Conservation (phyloP, 1,139 yeast species). For the Wickerhamomyces sp. region DNA sequence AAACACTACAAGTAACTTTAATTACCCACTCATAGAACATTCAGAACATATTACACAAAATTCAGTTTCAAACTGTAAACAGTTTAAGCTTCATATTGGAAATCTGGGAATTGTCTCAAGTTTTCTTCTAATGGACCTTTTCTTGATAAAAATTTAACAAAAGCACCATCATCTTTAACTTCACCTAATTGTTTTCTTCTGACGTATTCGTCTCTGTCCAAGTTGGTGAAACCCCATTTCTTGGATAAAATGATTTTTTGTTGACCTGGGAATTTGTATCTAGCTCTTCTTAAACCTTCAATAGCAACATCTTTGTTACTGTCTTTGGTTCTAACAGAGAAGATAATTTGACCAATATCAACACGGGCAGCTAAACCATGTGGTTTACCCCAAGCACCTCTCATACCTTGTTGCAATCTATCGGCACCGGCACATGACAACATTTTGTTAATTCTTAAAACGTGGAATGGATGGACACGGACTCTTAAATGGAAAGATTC, state of each 20-base stretch:
- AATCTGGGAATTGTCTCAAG: constrained; percentile 96
- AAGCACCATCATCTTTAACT: constrained; percentile 99
- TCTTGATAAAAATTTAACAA: constrained; percentile 95
- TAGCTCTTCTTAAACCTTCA: constrained; percentile 99
- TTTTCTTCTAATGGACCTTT: constrained; percentile 93
- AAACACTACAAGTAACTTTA: neutral
- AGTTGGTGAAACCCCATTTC: constrained; percentile 99
- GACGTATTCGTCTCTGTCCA: constrained; percentile 95
- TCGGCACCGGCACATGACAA: constrained; percentile 99
- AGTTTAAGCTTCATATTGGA: constrained; percentile 38
- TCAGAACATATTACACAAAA: neutral
- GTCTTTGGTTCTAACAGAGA: constrained; percentile 98
- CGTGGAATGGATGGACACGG: constrained; percentile 99
- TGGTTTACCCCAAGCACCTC: constrained; percentile 99
- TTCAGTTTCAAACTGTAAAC: neutral
- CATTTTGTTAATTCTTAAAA: constrained; percentile 99
- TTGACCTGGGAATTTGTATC: constrained; percentile 99
- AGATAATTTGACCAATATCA: constrained; percentile 95
- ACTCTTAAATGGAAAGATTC: constrained; percentile 99
- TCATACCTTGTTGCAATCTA: constrained; percentile 99
- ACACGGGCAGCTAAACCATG: constrained; percentile 99
- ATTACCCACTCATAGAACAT: neutral
- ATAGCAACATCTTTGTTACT: constrained; percentile 94
- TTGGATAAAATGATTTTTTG: constrained; percentile 97
- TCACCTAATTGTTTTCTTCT: constrained; percentile 94